A percentile compares a stretch with the other conserved stretches of the same genome.
phyloP scores from a whole-genome alignment of 495 filamentous ascomycete genomes.

The Xylaria intraflava region DNA sequence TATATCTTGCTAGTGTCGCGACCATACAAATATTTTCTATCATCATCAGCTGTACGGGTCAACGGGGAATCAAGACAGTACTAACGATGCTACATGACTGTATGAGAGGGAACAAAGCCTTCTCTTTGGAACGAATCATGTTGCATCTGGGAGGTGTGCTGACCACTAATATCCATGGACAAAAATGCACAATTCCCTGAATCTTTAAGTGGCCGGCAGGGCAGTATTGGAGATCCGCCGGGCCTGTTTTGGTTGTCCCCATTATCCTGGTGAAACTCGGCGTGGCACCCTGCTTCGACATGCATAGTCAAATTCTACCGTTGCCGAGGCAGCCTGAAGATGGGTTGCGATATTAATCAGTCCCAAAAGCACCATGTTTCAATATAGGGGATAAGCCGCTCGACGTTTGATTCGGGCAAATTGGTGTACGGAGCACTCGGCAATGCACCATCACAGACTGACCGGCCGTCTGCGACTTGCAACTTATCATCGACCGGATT shows the following conservation, averaged over 20 bases:
- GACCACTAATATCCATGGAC: constrained; percentile 2
- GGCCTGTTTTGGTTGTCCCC: neutral
- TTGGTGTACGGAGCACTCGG: neutral
- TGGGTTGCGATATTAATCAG: neutral
- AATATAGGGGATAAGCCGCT: neutral
- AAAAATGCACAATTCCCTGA: neutral
- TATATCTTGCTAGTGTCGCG: neutral
- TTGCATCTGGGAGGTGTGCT: neutral
- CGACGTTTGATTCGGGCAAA: neutral
- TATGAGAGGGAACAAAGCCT: constrained; percentile 6
- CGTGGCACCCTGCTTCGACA: neutral
- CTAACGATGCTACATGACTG: constrained; percentile 10
- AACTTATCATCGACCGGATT: neutral
- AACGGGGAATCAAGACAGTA: constrained; percentile 2
- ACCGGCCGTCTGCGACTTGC: neutral
- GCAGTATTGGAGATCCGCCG: neutral
- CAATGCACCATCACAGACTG: neutral
- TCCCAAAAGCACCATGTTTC: neutral
- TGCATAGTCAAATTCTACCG: neutral
- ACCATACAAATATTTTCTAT: neutral
- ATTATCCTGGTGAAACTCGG: neutral
- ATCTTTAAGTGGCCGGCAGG: neutral
- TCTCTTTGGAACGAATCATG: constrained; percentile 5
- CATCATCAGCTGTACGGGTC: constrained; percentile 1
- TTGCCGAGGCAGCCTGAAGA: neutral